phyloP scores from a whole-genome alignment of 2,329 filamentous ascomycete species.

The Seiridium unicorne region DNA sequence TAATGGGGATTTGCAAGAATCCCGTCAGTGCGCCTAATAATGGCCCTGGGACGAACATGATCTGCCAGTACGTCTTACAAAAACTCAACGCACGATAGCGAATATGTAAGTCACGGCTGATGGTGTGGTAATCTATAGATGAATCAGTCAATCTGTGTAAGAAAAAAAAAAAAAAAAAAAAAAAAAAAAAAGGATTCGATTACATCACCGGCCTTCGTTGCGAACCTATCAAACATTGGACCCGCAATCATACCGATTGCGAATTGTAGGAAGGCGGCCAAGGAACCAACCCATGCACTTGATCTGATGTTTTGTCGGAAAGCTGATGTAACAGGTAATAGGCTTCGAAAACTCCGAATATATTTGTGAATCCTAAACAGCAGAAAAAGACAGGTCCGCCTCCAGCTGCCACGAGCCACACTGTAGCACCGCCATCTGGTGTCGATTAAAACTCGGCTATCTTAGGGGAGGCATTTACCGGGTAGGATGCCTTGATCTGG shows the following conservation, averaged over 20 bases:
- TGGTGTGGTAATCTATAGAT: constrained; percentile 27
- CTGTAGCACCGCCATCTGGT: constrained; percentile 7
- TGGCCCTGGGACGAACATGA: constrained; percentile 49
- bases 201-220: constrained; percentile 30
- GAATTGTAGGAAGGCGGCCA: constrained; percentile 28
- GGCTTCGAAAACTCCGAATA: constrained; percentile 34
- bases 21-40: constrained; percentile 39
- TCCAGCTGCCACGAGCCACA: too few species aligned
- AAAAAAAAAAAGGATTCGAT: too few species aligned
- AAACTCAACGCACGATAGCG: constrained; percentile 38
- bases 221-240: constrained; percentile 35
- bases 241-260: constrained; percentile 24
- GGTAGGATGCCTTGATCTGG: too few species aligned
- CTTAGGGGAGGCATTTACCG: neutral
- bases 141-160: neutral
- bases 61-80: constrained; percentile 47
- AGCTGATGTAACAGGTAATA: constrained; percentile 29
- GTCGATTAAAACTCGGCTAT: neutral
- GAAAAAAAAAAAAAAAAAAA: too few species aligned
- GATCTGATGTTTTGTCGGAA: constrained; percentile 19
- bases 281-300: constrained; percentile 34
- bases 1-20: constrained; percentile 40
- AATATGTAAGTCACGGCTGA: constrained; percentile 32
- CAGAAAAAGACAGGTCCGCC: constrained; percentile 25
- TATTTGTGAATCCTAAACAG: constrained; percentile 32